Conservation (phyloP, 306 rosid genomes). For the Cucumis sativus region Cucumber_9930_V3 NC_026658.2:16265001-16265500, state of each 20-base stretch:
- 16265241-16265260: not conserved
- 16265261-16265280: not conserved
- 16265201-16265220: conserved; percentile 32
- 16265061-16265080: not conserved
- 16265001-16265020: not conserved
- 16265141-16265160: conserved; percentile 17
- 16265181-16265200: conserved; percentile 14
- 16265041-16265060: not conserved
- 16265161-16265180: conserved; percentile 5
- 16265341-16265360: conserved; percentile 47
- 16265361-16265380: conserved; percentile 38
- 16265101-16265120: not conserved
- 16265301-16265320: conserved; percentile 25
- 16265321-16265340: conserved; percentile 35
- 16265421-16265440: conserved; percentile 35
- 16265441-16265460: conserved; percentile 16
- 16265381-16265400: conserved; percentile 15
- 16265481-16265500: conserved; percentile 45
- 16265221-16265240: conserved; percentile 14
- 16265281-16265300: conserved; percentile 18
- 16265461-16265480: not conserved
- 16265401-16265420: not conserved
- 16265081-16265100: not conserved
- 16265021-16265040: not conserved
- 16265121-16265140: conserved; percentile 33